Percentiles rank a stretch among this genome's conserved stretches.
phyloP scores from a whole-genome alignment of 176 grass and related monocot genomes.

The Zoysia japonica region DNA sequence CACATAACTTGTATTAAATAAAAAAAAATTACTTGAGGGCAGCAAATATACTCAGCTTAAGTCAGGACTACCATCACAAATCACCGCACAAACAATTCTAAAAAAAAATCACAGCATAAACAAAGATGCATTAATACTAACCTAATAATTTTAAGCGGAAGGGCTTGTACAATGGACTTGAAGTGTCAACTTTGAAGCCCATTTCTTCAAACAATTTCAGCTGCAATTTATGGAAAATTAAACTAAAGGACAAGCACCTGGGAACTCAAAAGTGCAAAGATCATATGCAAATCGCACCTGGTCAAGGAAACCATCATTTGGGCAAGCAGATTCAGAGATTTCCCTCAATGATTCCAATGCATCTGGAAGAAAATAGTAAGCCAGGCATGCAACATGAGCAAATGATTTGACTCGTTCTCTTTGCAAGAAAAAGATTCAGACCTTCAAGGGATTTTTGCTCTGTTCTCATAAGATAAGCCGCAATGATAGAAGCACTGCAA shows the following conservation, averaged over 20 bases:
- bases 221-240: conserved; percentile 46
- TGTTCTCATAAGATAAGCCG: conserved; percentile 83
- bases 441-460: conserved; percentile 87
- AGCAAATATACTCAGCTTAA: background rate
- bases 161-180: conserved; percentile 74
- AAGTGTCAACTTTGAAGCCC: conserved; percentile 81
- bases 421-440: conserved; percentile 35
- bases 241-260: conserved; percentile 13
- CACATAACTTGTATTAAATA: background rate
- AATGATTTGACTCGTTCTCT: background rate
- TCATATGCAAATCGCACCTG: conserved; percentile 55
- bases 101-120: background rate
- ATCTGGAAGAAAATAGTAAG: conserved; percentile 57
- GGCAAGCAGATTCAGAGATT: conserved; percentile 55
- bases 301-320: conserved; percentile 91
- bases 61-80: background rate
- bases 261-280: conserved; percentile 24
- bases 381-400: background rate
- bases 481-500: conserved; percentile 76
- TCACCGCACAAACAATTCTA: background rate
- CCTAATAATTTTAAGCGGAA: conserved; percentile 89
- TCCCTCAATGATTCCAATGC: conserved; percentile 78
- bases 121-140: conserved; percentile 40
- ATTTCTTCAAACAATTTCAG: conserved; percentile 95
- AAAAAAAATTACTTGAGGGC: background rate